These are phyloP conservation scores for Salix udensis DNA, from an alignment of 345 rosid species.

Conservation along the genomic window DNA sequence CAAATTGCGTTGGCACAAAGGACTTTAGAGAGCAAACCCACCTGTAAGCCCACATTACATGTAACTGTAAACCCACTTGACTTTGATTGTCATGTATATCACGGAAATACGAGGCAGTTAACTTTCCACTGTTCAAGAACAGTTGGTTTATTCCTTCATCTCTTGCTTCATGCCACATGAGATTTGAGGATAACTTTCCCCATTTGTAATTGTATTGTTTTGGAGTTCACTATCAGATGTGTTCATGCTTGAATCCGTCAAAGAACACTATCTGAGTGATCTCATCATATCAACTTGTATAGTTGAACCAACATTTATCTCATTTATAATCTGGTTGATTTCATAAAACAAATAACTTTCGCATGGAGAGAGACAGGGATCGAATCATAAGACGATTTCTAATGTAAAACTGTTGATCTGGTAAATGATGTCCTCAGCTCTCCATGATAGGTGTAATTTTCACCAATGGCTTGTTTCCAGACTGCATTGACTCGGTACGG, in stretches of 20 bases:
- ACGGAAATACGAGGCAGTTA: background rate
- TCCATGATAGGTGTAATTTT: too few species aligned
- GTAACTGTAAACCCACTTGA: background rate
- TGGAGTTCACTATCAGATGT: background rate
- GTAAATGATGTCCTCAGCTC: too few species aligned
- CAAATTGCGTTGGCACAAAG: constrained; percentile 9
- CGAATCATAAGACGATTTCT: too few species aligned
- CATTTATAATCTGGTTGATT: background rate
- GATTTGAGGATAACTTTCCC: background rate
- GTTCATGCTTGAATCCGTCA: background rate
- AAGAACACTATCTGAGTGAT: background rate
- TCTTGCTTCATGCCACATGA: background rate
- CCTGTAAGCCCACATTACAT: background rate
- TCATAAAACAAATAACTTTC: background rate
- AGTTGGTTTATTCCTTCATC: background rate
- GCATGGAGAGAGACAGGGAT: background rate
- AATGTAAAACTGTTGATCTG: too few species aligned
- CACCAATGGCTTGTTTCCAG: background rate
- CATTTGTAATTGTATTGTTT: background rate
- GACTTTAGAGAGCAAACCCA: background rate
- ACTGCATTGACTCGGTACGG: background rate
- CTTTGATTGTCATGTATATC: background rate
- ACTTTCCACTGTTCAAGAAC: too few species aligned
- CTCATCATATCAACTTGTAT: background rate
- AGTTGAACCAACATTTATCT: background rate